Base-by-base conservation (phyloP, 805 yeast species). In the Candida stauntonica region DNA sequence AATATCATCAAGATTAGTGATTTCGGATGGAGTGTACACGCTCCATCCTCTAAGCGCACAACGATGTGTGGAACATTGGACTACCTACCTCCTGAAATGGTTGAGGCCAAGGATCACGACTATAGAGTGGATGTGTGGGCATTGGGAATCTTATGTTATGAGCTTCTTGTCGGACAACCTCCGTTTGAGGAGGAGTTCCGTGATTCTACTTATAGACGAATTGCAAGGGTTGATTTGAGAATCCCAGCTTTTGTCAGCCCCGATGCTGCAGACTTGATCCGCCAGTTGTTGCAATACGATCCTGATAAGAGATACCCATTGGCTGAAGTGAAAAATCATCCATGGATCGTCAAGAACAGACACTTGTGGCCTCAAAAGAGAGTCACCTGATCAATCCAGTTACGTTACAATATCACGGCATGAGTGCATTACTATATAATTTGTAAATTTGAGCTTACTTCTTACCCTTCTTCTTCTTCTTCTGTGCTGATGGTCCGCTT, bases 1-100 rank as follows among this genome's bases (percentile, higher is more conserved):
- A 85, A 88, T 46, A 75, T 74, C 17, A 70, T 91, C 38, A 91
- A 89, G 58, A 70, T 91, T 27, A 82, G 96, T 15, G 99, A 91
- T 62, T 91, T 93, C 58, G 99, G 99, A 12, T 91, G 97, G 97
- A 83, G 95, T 39, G 91, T 89, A 3, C 46, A 78, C 48, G 72
- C 84, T 0, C 76, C 77, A 1, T 63, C 73, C 0, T 63, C 69
- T 0, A 73, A 75, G 45, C 66, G 96, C 52, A 70, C 78, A 13
- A 91, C 98, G 0, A 74, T 93, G 66, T 93, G 98, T 62, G 98
- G 99, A 0, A 93, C 99, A 0, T 66, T 91, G 29, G 98, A 93
- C 61, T 91, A 91, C 52, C 63, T 93, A 13, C 94, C 98, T 0
- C 99, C 99, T 7, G 99, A 91, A 62, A 81, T 93, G 84, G 86